Evolutionary conservation across 192 early-diverging fungal species (phyloP).

Genomic region (Backusella liffmaniae): DNA sequence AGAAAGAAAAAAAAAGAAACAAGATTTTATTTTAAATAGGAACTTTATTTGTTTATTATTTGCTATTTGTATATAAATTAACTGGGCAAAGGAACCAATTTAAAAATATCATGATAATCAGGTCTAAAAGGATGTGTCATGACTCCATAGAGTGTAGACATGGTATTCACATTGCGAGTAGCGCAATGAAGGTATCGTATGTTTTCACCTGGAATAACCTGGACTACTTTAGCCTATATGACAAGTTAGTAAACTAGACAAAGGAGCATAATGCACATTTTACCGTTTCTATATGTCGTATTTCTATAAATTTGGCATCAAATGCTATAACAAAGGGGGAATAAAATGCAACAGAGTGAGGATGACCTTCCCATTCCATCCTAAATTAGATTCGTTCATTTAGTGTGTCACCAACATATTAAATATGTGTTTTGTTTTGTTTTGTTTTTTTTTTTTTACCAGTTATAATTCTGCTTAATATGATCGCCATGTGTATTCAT

Average conservation of each 20-base stretch:
- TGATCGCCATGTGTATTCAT: constrained; percentile 67
- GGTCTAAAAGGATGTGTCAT: constrained; percentile 22
- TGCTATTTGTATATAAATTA: too few relatives aligned
- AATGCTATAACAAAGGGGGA: constrained; percentile 91
- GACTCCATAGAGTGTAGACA: constrained; percentile 2
- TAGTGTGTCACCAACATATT: background rate
- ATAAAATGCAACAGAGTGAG: constrained; percentile 70
- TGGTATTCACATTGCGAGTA: background rate
- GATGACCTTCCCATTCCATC: constrained; percentile 80
- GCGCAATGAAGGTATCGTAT: constrained; percentile 12
- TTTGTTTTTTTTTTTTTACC: background rate
- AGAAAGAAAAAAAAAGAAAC: background rate
- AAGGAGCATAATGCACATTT: background rate
- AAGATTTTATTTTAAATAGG: background rate
- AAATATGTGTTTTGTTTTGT: background rate
- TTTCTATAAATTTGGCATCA: constrained; percentile 87
- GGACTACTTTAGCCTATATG: constrained; percentile 16
- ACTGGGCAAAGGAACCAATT: background rate
- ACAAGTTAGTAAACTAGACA: background rate
- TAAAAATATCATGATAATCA: constrained; percentile 21
- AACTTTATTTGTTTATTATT: too few relatives aligned
- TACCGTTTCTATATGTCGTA: constrained; percentile 78
- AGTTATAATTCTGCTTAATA: background rate
- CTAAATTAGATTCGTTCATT: background rate
- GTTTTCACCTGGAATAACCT: constrained; percentile 19